Base-by-base conservation (phyloP, 495 filamentous ascomycete genomes). In the Stereocaulon alpinum region DNA sequence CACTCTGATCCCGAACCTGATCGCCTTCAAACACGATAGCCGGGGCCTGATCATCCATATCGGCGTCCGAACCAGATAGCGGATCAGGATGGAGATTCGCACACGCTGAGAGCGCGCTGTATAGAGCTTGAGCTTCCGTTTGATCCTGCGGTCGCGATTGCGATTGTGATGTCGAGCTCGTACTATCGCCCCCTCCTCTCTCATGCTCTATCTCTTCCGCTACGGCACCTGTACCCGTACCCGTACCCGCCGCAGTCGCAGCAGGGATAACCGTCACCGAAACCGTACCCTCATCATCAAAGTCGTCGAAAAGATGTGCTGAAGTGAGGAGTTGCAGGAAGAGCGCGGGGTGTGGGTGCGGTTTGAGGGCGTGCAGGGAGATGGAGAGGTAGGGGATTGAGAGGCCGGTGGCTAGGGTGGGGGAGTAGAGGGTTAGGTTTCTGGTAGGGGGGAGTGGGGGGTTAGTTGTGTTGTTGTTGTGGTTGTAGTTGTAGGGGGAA, bases 21-120 rank as follows among this genome's bases (percentile, higher is more conserved):
- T 74, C 78, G 0, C 75, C 79, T 59, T 86, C 84, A 63, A 84
- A 84, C 32, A 83, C 62, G 40, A 83, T 81, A 20, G 73, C 42
- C 2, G 56, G 56, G 1, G 45, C 22, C 22, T 51, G 56, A 3
- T 30, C 76, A 0, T 77, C 76, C 0, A 77, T 74, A 0, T 80
- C 80, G 29, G 79, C 83, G 4, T 77, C 77, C 0, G 72, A 74
- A 9, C 76, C 73, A 12, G 70, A 68, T n/a, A 74, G 68, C 0
- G 88, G 83, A 65, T 96, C 91, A 0, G 93, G 93, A 69, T 97
- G 88, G 18, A 98, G 72, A 66, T 96, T 87, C 15, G 90, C 87
- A 73, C 93, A 96, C 0, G 84, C 82, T 1, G 89, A 87, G 17
- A 97, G 80, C 4, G 91, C 91, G 4, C 79, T 76, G 75, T 86